These are phyloP conservation scores for Geranium incanum DNA, from an alignment of 441 rosid species.

Conservation along the genomic window DNA sequence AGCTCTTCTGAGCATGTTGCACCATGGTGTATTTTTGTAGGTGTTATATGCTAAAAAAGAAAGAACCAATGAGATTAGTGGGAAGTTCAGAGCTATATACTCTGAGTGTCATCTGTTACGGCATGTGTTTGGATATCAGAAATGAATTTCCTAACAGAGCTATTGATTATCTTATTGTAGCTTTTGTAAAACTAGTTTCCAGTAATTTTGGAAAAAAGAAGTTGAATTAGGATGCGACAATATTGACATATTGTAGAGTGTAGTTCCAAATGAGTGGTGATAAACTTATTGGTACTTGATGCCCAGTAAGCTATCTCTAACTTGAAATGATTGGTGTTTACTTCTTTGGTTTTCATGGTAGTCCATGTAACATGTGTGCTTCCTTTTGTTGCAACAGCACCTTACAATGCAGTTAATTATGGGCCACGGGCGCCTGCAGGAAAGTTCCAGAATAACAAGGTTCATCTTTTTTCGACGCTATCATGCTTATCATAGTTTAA, in stretches of 20 bases:
- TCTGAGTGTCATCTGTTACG: neutral
- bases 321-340: slow-evolving; percentile 48
- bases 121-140: neutral
- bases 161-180: neutral
- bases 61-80: neutral
- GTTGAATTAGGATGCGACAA: neutral
- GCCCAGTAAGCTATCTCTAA: slow-evolving; percentile 35
- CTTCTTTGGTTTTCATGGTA: slow-evolving; percentile 65
- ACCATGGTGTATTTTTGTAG: neutral
- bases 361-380: slow-evolving; percentile 51
- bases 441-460: slow-evolving; percentile 83
- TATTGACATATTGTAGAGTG: neutral
- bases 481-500: neutral
- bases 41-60: neutral
- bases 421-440: slow-evolving; percentile 67
- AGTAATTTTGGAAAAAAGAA: neutral
- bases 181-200: neutral
- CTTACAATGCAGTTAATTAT: slow-evolving; percentile 56
- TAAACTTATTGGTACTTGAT: slow-evolving; percentile 2
- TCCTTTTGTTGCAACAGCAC: slow-evolving; percentile 76
- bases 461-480: slow-evolving; percentile 23
- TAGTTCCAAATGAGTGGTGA: neutral
- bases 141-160: neutral
- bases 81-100: neutral
- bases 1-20: neutral